Evolutionary conservation across 2,329 filamentous ascomycete genomes (phyloP), one percentile per base, ranked within the genome.

Genomic region (Aspergillus glaucus): DNA sequence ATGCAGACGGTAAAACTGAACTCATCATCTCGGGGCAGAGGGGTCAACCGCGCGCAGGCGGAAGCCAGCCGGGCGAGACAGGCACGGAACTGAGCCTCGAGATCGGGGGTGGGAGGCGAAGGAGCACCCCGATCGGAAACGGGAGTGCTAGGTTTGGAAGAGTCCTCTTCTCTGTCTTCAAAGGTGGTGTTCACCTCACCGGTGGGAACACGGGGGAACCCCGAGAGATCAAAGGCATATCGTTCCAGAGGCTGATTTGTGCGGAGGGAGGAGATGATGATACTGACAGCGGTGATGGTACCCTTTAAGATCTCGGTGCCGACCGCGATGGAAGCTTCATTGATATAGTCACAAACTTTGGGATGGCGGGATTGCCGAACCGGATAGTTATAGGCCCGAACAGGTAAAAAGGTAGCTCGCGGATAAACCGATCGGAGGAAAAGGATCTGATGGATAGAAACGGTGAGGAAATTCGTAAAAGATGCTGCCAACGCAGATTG

Each of bases 301-400:
- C 78, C 75, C 65, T 75, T 78, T 43, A 86, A 77, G 32, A 95
- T 76, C 70, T 94, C 86, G 3, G 74, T 75, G 51, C 81, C 77
- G 19, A 90, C 80, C 32, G 88, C 86, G 53, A 82, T 74, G 39
- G 93, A 80, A 56, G 90, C 88, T 65, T 93, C 87, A 63, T 78
- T 81, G 68, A 95, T 83, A 87, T 91, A 96, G 60, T 82, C 75
- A 76, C 88, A 94, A 55, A 95, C 86, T 58, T 81, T 81, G 0
- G 91, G 88, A 68, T 95, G 90, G 50, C 90, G 86, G 51, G 83
- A 92, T 66, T 95, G 90, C 60, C 87, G 85, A 42, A 94, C 86
- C 26, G 88, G 80, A 50, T 89, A 84, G 71, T 92, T 90, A 76
- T 91, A 91, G 60, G 88, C 89, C 55, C 86, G 81, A 36, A 85